Conservation (phyloP, 2,329 filamentous ascomycete genomes). For the Neonectria hederae region DNA sequence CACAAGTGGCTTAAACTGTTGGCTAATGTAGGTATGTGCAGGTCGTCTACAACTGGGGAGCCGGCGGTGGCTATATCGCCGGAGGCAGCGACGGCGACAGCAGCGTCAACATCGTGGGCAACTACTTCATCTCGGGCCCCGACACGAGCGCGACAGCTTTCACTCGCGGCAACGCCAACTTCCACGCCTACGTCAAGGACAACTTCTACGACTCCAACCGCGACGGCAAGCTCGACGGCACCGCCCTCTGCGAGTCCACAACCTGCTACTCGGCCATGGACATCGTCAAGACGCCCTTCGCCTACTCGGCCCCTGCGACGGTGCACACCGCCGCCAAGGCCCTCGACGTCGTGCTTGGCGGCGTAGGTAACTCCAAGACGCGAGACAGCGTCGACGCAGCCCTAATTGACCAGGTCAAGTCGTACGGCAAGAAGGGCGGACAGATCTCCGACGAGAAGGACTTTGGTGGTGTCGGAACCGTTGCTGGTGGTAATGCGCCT, state of each 20-base stretch:
- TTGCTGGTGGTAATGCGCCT: constrained; percentile 50
- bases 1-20: too few relatives aligned
- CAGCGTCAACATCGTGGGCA: constrained; percentile 62
- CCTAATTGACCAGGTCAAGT: constrained; percentile 55
- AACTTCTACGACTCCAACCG: constrained; percentile 63
- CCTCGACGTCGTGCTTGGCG: constrained; percentile 50
- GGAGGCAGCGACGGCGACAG: constrained; percentile 58
- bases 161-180: constrained; percentile 63
- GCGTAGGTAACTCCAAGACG: constrained; percentile 54
- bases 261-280: constrained; percentile 59
- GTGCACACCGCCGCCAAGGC: constrained; percentile 52
- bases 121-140: constrained; percentile 66
- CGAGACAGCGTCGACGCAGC: constrained; percentile 56
- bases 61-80: constrained; percentile 63
- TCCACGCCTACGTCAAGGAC: constrained; percentile 61
- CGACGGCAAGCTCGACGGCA: constrained; percentile 60
- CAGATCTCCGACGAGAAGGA: constrained; percentile 58
- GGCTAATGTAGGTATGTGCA: constrained; percentile 34
- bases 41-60: constrained; percentile 66
- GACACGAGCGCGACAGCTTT: constrained; percentile 60
- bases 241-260: constrained; percentile 51
- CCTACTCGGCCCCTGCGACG: constrained; percentile 54
- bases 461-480: constrained; percentile 52
- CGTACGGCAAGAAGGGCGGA: constrained; percentile 55
- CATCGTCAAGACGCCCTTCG: constrained; percentile 51